Evolutionary conservation across 805 yeast genomes (phyloP), one percentile per base, ranked within the genome.

Genomic region (Cyberlindnera lachancei): DNA sequence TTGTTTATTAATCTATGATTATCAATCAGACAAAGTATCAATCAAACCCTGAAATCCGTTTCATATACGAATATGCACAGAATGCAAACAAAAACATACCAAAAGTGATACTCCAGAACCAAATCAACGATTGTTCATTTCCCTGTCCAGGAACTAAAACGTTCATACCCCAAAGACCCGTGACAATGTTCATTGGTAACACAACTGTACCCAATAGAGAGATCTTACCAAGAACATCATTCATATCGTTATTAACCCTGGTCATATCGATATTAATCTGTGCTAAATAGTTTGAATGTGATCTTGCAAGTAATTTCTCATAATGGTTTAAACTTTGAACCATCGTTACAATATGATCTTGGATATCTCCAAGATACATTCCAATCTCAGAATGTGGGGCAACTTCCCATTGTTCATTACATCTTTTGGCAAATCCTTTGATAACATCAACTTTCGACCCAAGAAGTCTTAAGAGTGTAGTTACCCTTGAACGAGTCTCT

Each of bases 161-260:
- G 61, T 92, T 92, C 98, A 92, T 92, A 35, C 98, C 98, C 97
- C 97, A 92, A 29, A 92, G 61, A 15, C 98, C 98, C 0, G 98
- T 92, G 15, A 92, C 80, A 34, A 92, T 85, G 53, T 92, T 92
- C 73, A 92, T 74, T 4, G 98, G 98, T 37, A 92, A 63, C 15
- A 92, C 96, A 35, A 92, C 85, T 0, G 97, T 86, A 70, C 97
- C 98, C 41, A 90, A 60, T 25, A 88, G 79, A 4, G 97, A 85
- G 35, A 90, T 85, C 54, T 88, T 86, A 9, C 96, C 95, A 50
- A 90, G 68, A 2, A 88, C 95, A 54, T 92, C 97, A 56, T 92
- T 92, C 75, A 94, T 90, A 48, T 90, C 96, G 50, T 92, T 92
- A 59, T 88, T 92, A 11, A 88, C 96, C 54, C 79, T 79, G 8